Percentiles rank a stretch among this genome's conserved stretches.
Conservation (phyloP, 106 monocot species). For the Vanilla planifolia region DNA sequence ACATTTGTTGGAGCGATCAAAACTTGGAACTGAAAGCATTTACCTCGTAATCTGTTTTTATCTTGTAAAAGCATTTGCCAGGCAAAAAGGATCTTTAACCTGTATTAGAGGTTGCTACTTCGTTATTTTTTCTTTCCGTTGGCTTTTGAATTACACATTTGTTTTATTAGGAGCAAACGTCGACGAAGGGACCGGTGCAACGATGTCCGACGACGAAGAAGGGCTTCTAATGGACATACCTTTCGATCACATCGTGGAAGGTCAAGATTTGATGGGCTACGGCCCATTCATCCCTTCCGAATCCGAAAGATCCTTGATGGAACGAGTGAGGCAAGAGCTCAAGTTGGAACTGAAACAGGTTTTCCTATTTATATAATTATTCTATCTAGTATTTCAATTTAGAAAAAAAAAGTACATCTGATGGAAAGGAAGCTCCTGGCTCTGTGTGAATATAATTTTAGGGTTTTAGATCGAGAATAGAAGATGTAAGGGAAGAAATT, state of each 20-base stretch:
- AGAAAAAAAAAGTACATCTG: neutral
- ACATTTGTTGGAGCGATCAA: too few species aligned
- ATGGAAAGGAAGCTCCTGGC: neutral
- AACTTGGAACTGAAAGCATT: too few species aligned
- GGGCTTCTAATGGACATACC: constrained; percentile 48
- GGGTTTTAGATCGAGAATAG: constrained; percentile 92
- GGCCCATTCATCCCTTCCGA: constrained; percentile 90
- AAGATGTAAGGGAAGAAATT: constrained; percentile 98
- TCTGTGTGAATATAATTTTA: constrained; percentile 3
- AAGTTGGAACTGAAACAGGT: constrained; percentile 93
- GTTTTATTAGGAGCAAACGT: constrained; percentile 76
- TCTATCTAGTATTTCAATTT: too few species aligned
- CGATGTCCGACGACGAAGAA: constrained; percentile 98
- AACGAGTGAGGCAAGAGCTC: constrained; percentile 88
- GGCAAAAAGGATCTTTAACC: too few species aligned
- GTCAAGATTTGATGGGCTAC: constrained; percentile 85
- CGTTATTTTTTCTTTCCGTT: too few species aligned
- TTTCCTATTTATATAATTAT: neutral
- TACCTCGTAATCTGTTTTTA: too few species aligned
- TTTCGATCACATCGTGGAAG: constrained; percentile 23
- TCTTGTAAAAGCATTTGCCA: too few species aligned
- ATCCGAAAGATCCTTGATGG: constrained; percentile 89
- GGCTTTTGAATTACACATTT: too few species aligned
- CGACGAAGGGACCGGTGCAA: constrained; percentile 84
- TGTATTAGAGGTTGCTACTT: too few species aligned